A percentile compares a stretch with the other conserved stretches of the same genome.
Evolutionary conservation across 129 eudicot genomes (phyloP).

Genomic region (Arctium minus): DNA sequence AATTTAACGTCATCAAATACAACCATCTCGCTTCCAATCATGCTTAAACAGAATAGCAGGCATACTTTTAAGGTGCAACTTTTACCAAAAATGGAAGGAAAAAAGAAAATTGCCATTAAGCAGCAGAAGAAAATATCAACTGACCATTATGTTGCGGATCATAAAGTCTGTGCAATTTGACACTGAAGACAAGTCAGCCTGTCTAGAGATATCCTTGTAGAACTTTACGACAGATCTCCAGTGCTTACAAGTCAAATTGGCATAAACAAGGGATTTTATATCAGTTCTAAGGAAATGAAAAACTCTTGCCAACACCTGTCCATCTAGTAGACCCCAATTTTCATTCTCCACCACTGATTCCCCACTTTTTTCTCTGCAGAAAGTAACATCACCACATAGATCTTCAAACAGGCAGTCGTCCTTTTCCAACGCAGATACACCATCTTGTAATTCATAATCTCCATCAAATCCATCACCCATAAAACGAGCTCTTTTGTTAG

Average conservation of each 20-base stretch:
- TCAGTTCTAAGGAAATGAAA: slow-evolving; percentile 84
- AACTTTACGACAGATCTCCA: slow-evolving; percentile 73
- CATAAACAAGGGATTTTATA: slow-evolving; percentile 67
- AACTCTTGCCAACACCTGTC: slow-evolving; percentile 68
- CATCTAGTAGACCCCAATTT: slow-evolving; percentile 77
- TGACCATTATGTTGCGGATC: slow-evolving; percentile 63
- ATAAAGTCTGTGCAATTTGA: slow-evolving; percentile 62
- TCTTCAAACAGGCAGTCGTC: slow-evolving; percentile 62
- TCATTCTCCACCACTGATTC: slow-evolving; percentile 27
- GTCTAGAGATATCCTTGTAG: slow-evolving; percentile 61
- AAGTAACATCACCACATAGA: slow-evolving; percentile 58
- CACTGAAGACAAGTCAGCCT: slow-evolving; percentile 62
- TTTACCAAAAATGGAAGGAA: neutral
- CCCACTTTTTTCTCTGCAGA: slow-evolving; percentile 27
- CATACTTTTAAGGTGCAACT: neutral
- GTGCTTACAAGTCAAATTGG: slow-evolving; percentile 75
- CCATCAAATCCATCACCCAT: slow-evolving; percentile 51
- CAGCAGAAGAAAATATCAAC: neutral
- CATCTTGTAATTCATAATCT: slow-evolving; percentile 51
- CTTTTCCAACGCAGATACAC: slow-evolving; percentile 20
- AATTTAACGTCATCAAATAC: slow-evolving; percentile 7
- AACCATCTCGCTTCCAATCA: neutral
- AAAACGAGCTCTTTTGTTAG: slow-evolving; percentile 53
- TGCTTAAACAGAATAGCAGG: neutral
- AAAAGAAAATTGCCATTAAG: neutral